A percentile compares a stretch with the other conserved stretches of the same genome.
Conservation (phyloP, 2,329 filamentous ascomycete genomes). For the Sphaerulina musiva region DNA sequence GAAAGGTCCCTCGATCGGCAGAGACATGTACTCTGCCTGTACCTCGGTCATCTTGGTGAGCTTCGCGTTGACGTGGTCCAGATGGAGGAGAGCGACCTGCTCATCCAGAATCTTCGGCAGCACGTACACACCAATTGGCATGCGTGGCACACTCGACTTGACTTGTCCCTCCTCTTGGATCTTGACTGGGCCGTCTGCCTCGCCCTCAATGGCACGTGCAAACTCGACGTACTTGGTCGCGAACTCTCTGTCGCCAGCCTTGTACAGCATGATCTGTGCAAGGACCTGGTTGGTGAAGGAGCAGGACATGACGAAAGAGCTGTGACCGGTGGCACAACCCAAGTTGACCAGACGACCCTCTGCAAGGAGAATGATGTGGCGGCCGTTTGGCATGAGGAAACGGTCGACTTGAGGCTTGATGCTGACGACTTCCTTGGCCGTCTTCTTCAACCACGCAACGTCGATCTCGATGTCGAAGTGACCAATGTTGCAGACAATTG, state of each 20-base stretch:
- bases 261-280: constrained; percentile 97
- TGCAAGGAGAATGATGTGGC: constrained; percentile 95
- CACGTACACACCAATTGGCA: constrained; percentile 87
- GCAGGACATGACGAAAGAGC: constrained; percentile 99
- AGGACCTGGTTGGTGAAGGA: constrained; percentile 99
- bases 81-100: constrained; percentile 92
- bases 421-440: constrained; percentile 87
- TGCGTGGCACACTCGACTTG: constrained; percentile 56
- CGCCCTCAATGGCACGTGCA: constrained; percentile 46
- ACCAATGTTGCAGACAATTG: constrained; percentile 99
- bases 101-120: constrained; percentile 98
- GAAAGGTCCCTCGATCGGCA: constrained; percentile 82
- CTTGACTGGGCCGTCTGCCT: constrained; percentile 26
- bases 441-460: constrained; percentile 98
- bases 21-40: constrained; percentile 91
- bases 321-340: constrained; percentile 97
- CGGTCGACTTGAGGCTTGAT: constrained; percentile 99
- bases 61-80: constrained; percentile 90
- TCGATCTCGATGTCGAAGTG: constrained; percentile 99
- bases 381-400: constrained; percentile 86
- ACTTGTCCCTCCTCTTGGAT: constrained; percentile 49
- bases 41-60: constrained; percentile 75
- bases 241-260: constrained; percentile 80
- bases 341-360: constrained; percentile 99
- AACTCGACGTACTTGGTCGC: constrained; percentile 95